A percentile compares a stretch with the other conserved stretches of the same genome.
phyloP scores from a whole-genome alignment of 202 grass and related monocot genomes.

The Digitaria exilis region DNA sequence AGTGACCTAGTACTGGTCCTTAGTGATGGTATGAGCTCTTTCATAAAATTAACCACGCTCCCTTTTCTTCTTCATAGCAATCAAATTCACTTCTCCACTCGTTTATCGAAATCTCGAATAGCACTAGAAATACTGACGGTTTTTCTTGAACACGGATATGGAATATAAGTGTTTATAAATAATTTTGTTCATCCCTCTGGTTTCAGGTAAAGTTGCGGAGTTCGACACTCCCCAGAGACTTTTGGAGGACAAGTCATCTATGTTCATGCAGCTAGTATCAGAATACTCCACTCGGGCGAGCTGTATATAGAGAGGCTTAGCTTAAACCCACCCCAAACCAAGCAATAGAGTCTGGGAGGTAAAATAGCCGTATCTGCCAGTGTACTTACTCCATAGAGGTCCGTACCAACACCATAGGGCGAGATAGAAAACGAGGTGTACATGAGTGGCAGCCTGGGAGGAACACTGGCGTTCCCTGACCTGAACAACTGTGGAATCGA shows the following conservation, averaged over 20 bases:
- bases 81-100: background rate
- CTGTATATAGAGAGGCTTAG: conserved; percentile 69
- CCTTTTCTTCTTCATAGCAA: background rate
- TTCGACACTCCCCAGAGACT: conserved; percentile 77
- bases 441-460: background rate
- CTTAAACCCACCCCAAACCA: conserved; percentile 31
- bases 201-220: conserved; percentile 90
- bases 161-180: background rate
- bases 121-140: background rate
- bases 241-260: conserved; percentile 88
- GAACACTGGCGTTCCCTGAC: conserved; percentile 48
- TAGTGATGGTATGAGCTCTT: conserved; percentile 65
- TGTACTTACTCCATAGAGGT: conserved; percentile 40
- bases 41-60: background rate
- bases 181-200: background rate
- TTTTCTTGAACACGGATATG: background rate
- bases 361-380: conserved; percentile 47
- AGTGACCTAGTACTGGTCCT: conserved; percentile 96
- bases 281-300: conserved; percentile 91
- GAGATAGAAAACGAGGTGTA: conserved; percentile 18
- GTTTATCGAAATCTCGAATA: background rate
- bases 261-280: conserved; percentile 93
- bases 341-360: conserved; percentile 43
- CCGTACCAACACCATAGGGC: conserved; percentile 35
- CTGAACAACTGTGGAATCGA: conserved; percentile 24